Evolutionary conservation across 2,329 filamentous ascomycete genomes (phyloP).

Genomic region (Graphiopsis chlorocephala): DNA sequence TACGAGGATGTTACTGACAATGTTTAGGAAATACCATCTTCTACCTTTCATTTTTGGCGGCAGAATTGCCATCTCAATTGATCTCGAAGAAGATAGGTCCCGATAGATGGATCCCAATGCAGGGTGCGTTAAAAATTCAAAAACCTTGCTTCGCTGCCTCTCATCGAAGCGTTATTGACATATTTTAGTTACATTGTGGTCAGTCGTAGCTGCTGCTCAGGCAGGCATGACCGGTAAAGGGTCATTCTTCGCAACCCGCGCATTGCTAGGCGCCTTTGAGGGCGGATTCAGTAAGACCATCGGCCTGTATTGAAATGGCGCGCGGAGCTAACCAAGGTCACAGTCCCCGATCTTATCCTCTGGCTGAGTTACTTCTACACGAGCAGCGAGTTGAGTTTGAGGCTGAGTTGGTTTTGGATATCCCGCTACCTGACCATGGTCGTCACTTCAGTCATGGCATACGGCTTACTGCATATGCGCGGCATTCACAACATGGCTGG

Average conservation of each 20-base stretch:
- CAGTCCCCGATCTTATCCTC: constrained; percentile 60
- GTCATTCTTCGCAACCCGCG: constrained; percentile 39
- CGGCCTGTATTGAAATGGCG: neutral
- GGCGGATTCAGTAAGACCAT: constrained; percentile 36
- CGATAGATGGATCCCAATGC: constrained; percentile 45
- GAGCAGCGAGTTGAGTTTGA: constrained; percentile 63
- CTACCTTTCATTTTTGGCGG: constrained; percentile 30
- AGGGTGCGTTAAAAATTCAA: constrained; percentile 19
- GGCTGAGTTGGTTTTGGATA: constrained; percentile 67
- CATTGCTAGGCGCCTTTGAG: constrained; percentile 42
- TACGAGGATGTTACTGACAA: neutral
- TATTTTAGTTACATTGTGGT: constrained; percentile 41
- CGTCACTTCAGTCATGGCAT: constrained; percentile 30
- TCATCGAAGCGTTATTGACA: neutral
- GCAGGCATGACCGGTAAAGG: constrained; percentile 29
- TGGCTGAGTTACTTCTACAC: constrained; percentile 77
- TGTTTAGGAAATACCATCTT: constrained; percentile 26
- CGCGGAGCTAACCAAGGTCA: neutral
- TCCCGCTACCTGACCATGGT: constrained; percentile 27
- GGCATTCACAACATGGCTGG: constrained; percentile 48
- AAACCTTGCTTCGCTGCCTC: neutral
- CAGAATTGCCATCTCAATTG: constrained; percentile 47
- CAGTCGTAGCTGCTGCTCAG: constrained; percentile 37
- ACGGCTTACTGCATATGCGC: constrained; percentile 39
- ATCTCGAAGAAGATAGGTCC: constrained; percentile 48